A percentile compares a stretch with the other conserved stretches of the same genome.
Evolutionary conservation across 257 asterid genomes (phyloP).

Genomic region (Linderniella brevidens): DNA sequence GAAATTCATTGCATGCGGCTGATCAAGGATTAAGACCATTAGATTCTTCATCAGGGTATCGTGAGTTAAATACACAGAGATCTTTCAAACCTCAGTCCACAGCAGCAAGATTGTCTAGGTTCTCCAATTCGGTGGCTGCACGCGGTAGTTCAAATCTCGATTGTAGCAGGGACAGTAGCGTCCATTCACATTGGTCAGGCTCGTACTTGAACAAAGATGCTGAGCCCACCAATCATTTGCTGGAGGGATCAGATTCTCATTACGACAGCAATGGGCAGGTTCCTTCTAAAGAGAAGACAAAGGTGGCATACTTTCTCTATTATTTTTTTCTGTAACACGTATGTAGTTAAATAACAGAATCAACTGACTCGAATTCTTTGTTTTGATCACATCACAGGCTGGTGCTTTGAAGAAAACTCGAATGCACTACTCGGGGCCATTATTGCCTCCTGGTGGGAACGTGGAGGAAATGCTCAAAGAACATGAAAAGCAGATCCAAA

Average conservation of each 20-base stretch:
- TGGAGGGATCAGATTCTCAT: slow-evolving; percentile 29
- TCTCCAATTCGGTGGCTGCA: slow-evolving; percentile 64
- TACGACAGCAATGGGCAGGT: slow-evolving; percentile 28
- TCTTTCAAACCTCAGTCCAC: slow-evolving; percentile 33
- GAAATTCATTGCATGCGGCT: slow-evolving; percentile 12
- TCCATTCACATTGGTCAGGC: slow-evolving; percentile 33
- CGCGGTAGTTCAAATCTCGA: slow-evolving; percentile 48
- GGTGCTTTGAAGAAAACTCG: slow-evolving; percentile 32
- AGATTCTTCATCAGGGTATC: slow-evolving; percentile 25
- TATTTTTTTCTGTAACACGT: neutral
- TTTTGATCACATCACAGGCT: slow-evolving; percentile 15
- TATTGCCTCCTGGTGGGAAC: slow-evolving; percentile 47
- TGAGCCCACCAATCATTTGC: slow-evolving; percentile 45
- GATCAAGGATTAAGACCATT: slow-evolving; percentile 14
- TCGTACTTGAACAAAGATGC: slow-evolving; percentile 19
- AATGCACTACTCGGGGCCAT: slow-evolving; percentile 75
- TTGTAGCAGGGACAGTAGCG: slow-evolving; percentile 31
- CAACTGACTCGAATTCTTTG: neutral
- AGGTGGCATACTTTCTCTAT: slow-evolving; percentile 17
- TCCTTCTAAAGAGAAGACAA: slow-evolving; percentile 23
- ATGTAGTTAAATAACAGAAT: neutral
- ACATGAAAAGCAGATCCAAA: slow-evolving; percentile 65
- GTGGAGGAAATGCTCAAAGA: slow-evolving; percentile 77
- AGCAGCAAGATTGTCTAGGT: slow-evolving; percentile 44
- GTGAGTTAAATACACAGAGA: slow-evolving; percentile 35